Evolutionary conservation across 495 filamentous ascomycete species (phyloP), one percentile per base, ranked within the genome.

Genomic region (Extremus antarcticus): DNA sequence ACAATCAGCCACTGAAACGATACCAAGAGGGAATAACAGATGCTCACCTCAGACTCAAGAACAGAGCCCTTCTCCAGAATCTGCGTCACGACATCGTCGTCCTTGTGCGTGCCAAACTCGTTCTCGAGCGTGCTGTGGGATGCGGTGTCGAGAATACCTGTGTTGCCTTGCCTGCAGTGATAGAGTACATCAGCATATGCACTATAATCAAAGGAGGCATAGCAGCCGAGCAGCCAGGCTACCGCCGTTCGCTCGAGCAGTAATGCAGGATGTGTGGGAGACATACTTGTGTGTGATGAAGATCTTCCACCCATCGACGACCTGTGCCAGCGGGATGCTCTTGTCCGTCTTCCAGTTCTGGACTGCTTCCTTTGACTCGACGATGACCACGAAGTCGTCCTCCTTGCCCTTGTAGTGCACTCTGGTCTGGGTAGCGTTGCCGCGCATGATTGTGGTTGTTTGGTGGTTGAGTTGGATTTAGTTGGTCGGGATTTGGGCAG

Each of bases 351-450:
- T 82, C 94, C 92, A 97, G 65, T 89, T 80, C 70, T 87, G 73
- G 55, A 89, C 78, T 40, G 77, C 76, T 21, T 85, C 68, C 17
- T 74, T 60, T 67, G 85, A 85, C 54, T 96, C 89, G 52, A 94
- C 76, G 69, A 95, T 88, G 75, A 96, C 77, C 68, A 97, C 72
- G 68, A 90, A 98, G 77, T 95, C 88, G 25, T 97, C 89, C 21
- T 79, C 76, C 51, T 75, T 73, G 75, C 92, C 91, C 76, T 90
- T 86, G 83, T 84, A 91, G 82, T 94, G 82, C 71, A 95, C 79
- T 75, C 94, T 96, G 74, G 73, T 73, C 65, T 82, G 77, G 48
- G 68, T 64, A 50, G 77, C 79, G 76, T 90, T 88, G 74, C 84
- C 88, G 67, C 87, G 86, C 71, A 85, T 65, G 87, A 90, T 95